Evolutionary conservation across 805 yeast genomes (phyloP).

Genomic region (Candida ponderosae): DNA sequence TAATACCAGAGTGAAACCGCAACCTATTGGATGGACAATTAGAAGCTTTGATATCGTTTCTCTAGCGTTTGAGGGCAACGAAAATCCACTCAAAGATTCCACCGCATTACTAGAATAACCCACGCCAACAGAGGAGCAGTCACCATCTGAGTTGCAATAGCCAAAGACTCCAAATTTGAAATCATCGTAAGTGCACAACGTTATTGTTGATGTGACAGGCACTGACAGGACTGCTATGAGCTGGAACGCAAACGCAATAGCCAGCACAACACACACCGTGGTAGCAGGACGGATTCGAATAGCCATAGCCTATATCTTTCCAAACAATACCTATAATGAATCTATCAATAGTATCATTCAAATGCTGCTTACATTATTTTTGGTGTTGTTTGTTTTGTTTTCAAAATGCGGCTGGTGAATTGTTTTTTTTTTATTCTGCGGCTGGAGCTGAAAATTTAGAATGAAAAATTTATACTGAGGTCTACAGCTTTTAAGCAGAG

Average conservation of each 20-base stretch:
- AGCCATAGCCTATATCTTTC: conserved; percentile 9
- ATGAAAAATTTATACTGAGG: too few relatives aligned
- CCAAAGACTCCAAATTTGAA: conserved; percentile 67
- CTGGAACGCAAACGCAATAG: conserved; percentile 49
- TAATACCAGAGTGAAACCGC: conserved; percentile 43
- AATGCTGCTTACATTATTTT: too few relatives aligned
- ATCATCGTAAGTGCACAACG: conserved; percentile 42
- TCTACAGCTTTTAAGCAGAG: too few relatives aligned
- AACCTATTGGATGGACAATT: conserved; percentile 60
- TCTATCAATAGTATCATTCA: too few relatives aligned
- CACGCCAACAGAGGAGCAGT: conserved; percentile 33
- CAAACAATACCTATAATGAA: too few relatives aligned
- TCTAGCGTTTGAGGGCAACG: conserved; percentile 53
- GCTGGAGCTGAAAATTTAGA: too few relatives aligned
- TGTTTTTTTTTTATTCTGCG: too few relatives aligned
- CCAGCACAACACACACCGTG: conserved; percentile 28
- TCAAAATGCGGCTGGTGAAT: background rate
- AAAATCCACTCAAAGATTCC: conserved; percentile 28
- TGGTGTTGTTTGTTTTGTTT: too few relatives aligned
- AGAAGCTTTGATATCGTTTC: conserved; percentile 51
- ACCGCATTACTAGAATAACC: conserved; percentile 33
- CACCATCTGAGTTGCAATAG: conserved; percentile 34
- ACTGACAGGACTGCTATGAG: conserved; percentile 51
- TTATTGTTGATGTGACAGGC: conserved; percentile 43
- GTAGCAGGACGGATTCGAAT: conserved; percentile 25